Evolutionary conservation across 2,329 filamentous ascomycete species (phyloP).

Genomic region (Colletotrichum abscissum): DNA sequence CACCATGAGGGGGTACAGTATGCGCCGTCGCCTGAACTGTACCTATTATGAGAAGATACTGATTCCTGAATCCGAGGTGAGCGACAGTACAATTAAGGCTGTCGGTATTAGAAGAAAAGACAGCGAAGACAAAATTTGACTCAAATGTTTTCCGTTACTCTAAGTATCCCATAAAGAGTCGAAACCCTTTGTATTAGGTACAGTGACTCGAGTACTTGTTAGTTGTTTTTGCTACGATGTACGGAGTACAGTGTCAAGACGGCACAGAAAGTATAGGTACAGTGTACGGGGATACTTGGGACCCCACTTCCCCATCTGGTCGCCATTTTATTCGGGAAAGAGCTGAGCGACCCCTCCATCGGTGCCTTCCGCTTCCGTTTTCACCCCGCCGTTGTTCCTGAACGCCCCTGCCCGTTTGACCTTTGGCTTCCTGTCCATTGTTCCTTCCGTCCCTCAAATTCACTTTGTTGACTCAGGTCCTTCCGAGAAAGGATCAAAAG

Average conservation of each 20-base stretch:
- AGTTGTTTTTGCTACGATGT: too few relatives aligned
- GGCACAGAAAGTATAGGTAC: background rate
- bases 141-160: too few relatives aligned
- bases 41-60: conserved; percentile 61
- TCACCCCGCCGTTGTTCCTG: conserved; percentile 25
- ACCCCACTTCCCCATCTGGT: conserved; percentile 15
- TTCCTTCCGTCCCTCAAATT: conserved; percentile 17
- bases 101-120: too few relatives aligned
- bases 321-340: conserved; percentile 17
- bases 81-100: too few relatives aligned
- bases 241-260: too few relatives aligned
- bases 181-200: too few relatives aligned
- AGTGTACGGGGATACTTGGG: background rate
- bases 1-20: conserved; percentile 52
- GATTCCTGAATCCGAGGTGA: too few relatives aligned
- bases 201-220: too few relatives aligned
- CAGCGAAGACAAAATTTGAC: too few relatives aligned
- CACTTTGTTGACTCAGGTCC: background rate
- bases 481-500: background rate
- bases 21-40: conserved; percentile 68
- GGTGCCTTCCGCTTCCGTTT: conserved; percentile 20
- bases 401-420: background rate
- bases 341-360: conserved; percentile 26
- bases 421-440: background rate
- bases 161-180: too few relatives aligned